Evolutionary conservation across 805 yeast species (phyloP), one percentile per base, ranked within the genome.

Genomic region (Saturnispora besseyi): DNA sequence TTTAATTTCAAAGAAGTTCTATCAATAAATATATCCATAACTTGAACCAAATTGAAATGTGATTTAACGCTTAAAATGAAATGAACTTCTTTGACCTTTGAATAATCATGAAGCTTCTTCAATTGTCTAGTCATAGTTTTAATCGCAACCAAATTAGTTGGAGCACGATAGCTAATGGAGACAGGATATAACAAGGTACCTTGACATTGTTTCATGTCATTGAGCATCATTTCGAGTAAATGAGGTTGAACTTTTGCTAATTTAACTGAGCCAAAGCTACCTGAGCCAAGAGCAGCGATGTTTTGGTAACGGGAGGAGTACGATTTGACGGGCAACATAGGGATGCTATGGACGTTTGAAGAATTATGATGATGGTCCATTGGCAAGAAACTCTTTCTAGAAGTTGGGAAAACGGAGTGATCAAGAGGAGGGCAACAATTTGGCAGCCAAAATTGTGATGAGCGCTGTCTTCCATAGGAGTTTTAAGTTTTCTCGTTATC

Each of bases 11-110:
- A 76, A 41, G 76, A 67, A 22, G 59, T 53, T 46, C 75, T 70
- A 66, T 91, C 96, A 51, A 87, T 73, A 59, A 90, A 87, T 61
- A 88, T 73, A 59, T 89, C 96, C 64, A 78, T 79, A 4, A 88
- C 74, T 57, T 82, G 86, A 18, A 90, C 82, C 49, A 91, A 68
- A 56, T 81, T 78, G 22, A 76, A 76, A 66, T 88, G 95, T 1
- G 86, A 73, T 1, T 87, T 82, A 22, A 89, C 76, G 0, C 84
- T 67, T 29, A 81, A 63, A 28, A 85, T 81, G 62, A 86, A 85
- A 53, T 70, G 73, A 18, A 85, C 70, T 62, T 86, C 95, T 57
- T 84, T 81, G 6, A 82, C 81, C 50, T 71, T 69, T 10, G 74
- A 66, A 55, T 80, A 79, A 51, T 78, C 82, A 50, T 76, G 77